A percentile compares a stretch with the other conserved stretches of the same genome.
phyloP scores from a whole-genome alignment of 805 yeast species.

The Diddensiella caesifluorescens region DNA sequence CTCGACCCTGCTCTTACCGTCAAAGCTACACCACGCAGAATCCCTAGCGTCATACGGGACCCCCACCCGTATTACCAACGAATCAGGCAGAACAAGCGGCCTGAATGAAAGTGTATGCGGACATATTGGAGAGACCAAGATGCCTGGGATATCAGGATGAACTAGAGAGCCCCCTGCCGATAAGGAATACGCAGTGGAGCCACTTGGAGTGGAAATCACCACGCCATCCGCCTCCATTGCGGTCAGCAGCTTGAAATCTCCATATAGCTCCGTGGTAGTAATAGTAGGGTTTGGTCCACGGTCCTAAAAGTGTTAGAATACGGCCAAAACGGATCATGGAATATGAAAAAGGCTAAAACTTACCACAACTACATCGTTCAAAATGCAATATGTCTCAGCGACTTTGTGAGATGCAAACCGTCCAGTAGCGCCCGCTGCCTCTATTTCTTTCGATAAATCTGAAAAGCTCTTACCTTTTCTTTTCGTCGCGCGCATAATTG shows the following conservation, averaged over 20 bases:
- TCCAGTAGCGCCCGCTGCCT: constrained; percentile 14
- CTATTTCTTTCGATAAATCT: constrained; percentile 27
- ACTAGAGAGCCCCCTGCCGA: constrained; percentile 93
- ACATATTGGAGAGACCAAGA: constrained; percentile 87
- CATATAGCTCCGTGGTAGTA: constrained; percentile 47
- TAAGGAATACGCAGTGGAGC: constrained; percentile 82
- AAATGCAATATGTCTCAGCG: constrained; percentile 35
- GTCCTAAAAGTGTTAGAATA: constrained; percentile 26
- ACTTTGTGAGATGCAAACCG: constrained; percentile 27
- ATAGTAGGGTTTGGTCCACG: constrained; percentile 49
- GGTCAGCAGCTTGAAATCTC: constrained; percentile 46
- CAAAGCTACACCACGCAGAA: constrained; percentile 96
- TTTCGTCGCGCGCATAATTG: constrained; percentile 36
- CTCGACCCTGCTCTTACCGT: constrained; percentile 85
- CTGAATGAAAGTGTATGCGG: constrained; percentile 90
- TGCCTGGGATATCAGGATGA: constrained; percentile 87
- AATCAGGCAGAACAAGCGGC: constrained; percentile 85
- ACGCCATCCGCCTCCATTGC: constrained; percentile 65
- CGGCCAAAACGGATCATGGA: not conserved
- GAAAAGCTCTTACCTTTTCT: constrained; percentile 17
- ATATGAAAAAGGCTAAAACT: not conserved
- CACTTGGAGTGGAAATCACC: constrained; percentile 62
- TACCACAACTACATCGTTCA: constrained; percentile 45
- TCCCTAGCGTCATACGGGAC: constrained; percentile 78
- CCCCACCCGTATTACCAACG: constrained; percentile 71